phyloP scores from a whole-genome alignment of 2,329 filamentous ascomycete species.

The Fusarium incarnatum region DNA sequence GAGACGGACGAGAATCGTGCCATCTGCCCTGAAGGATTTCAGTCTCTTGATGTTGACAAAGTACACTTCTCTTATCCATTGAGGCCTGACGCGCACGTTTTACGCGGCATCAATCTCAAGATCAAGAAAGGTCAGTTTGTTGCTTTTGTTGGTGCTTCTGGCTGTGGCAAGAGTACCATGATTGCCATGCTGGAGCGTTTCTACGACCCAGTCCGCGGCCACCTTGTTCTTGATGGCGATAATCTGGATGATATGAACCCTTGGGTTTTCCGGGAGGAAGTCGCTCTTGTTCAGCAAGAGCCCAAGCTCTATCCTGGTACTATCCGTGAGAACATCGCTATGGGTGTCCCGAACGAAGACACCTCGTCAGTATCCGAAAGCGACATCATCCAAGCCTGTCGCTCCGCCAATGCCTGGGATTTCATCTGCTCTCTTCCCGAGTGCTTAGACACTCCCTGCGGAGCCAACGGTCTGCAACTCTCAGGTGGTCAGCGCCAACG shows the following conservation, averaged over 20 bases:
- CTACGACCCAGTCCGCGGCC: constrained; percentile 53
- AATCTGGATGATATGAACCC: constrained; percentile 57
- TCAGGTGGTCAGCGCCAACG: constrained; percentile 76
- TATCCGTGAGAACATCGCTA: constrained; percentile 7
- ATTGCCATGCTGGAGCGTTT: constrained; percentile 63
- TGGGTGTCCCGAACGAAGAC: constrained; percentile 33
- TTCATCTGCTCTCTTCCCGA: constrained; percentile 54
- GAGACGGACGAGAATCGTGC: constrained; percentile 56
- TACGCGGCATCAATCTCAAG: constrained; percentile 55
- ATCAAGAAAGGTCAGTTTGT: constrained; percentile 60
- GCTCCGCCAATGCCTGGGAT: constrained; percentile 62
- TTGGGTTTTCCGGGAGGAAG: constrained; percentile 62
- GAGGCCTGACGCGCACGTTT: constrained; percentile 53
- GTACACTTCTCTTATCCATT: constrained; percentile 74
- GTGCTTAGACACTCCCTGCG: constrained; percentile 69
- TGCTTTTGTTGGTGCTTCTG: constrained; percentile 65
- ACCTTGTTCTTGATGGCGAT: accelerated
- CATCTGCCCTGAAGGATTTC: constrained; percentile 49
- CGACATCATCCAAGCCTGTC: not conserved
- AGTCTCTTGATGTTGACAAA: constrained; percentile 60
- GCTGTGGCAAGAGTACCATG: constrained; percentile 71
- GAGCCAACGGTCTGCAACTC: constrained; percentile 72
- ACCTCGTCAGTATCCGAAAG: not conserved
- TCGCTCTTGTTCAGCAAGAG: constrained; percentile 54
- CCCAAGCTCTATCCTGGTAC: not conserved